phyloP scores from a whole-genome alignment of 768 basidiomycete genomes.

The Suillus subluteus region DNA sequence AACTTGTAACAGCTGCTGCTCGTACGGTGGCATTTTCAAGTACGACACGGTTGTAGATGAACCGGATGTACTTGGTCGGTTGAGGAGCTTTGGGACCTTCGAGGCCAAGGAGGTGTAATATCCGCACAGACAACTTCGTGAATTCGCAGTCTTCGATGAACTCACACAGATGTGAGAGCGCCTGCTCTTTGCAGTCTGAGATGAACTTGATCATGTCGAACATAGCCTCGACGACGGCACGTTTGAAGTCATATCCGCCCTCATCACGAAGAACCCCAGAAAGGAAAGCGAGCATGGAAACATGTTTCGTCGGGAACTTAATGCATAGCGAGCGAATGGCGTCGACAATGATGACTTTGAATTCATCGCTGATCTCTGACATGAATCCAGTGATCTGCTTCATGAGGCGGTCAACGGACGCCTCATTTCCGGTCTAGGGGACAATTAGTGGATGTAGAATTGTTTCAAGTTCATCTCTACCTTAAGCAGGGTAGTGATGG shows the following conservation, averaged over 20 bases:
- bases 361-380: constrained; percentile 99
- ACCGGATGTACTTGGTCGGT: constrained; percentile 97
- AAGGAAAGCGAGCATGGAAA: constrained; percentile 95
- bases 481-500: constrained; percentile 97
- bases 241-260: constrained; percentile 99
- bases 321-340: constrained; percentile 97
- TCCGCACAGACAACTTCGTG: constrained; percentile 96
- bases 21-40: constrained; percentile 97
- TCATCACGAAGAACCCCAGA: constrained; percentile 97
- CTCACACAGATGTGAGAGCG: constrained; percentile 96
- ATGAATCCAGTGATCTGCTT: constrained; percentile 99
- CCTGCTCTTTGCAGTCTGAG: constrained; percentile 93
- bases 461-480: constrained; percentile 37
- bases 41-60: constrained; percentile 99
- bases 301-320: constrained; percentile 98
- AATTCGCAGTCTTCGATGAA: constrained; percentile 99
- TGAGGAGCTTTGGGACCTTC: constrained; percentile 97
- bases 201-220: constrained; percentile 99
- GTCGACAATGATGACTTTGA: constrained; percentile 99
- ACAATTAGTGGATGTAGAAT: constrained; percentile 13
- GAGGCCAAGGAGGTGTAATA: constrained; percentile 91
- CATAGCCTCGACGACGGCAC: constrained; percentile 97
- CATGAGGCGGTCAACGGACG: constrained; percentile 97
- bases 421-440: constrained; percentile 93
- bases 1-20: constrained; percentile 91